A percentile compares a stretch with the other conserved stretches of the same genome.
phyloP scores from a whole-genome alignment of 1,284 basidiomycete genomes.

The Ganoderma resinaceum region DNA sequence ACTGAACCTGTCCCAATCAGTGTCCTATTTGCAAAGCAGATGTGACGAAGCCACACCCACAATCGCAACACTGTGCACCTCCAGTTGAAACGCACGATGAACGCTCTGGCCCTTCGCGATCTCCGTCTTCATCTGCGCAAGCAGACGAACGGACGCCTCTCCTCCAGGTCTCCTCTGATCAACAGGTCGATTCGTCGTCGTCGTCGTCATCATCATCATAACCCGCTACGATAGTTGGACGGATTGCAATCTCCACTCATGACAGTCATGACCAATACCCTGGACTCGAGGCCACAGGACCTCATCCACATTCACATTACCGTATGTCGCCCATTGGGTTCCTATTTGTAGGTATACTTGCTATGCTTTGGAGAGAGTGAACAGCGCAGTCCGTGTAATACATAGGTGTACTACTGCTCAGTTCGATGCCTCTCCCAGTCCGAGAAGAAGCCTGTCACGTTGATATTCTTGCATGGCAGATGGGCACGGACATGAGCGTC shows the following conservation, averaged over 20 bases:
- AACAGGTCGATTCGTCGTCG: slow-evolving; percentile 7
- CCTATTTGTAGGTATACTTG: slow-evolving; percentile 7
- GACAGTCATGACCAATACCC: slow-evolving; percentile 30
- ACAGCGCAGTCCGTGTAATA: slow-evolving; percentile 6
- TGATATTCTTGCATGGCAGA: neutral
- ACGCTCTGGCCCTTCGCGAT: slow-evolving; percentile 12
- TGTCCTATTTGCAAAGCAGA: slow-evolving; percentile 91
- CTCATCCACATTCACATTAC: slow-evolving; percentile 12
- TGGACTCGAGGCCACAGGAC: slow-evolving; percentile 11
- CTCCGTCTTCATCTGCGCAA: slow-evolving; percentile 15
- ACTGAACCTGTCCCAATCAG: slow-evolving; percentile 47
- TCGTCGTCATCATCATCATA: slow-evolving; percentile 15
- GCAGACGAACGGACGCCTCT: slow-evolving; percentile 33
- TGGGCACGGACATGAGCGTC: neutral
- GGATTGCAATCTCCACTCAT: slow-evolving; percentile 9
- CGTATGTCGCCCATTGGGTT: slow-evolving; percentile 18
- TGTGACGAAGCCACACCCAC: slow-evolving; percentile 75
- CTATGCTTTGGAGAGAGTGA: slow-evolving; percentile 1
- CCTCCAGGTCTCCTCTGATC: slow-evolving; percentile 21
- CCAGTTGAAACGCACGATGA: slow-evolving; percentile 19
- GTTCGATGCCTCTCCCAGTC: neutral
- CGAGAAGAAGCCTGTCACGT: neutral
- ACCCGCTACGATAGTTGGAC: neutral
- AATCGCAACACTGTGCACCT: slow-evolving; percentile 18
- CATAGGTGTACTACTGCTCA: slow-evolving; percentile 1